phyloP scores from a whole-genome alignment of 106 monocot genomes.

The Acorus calamus region DNA sequence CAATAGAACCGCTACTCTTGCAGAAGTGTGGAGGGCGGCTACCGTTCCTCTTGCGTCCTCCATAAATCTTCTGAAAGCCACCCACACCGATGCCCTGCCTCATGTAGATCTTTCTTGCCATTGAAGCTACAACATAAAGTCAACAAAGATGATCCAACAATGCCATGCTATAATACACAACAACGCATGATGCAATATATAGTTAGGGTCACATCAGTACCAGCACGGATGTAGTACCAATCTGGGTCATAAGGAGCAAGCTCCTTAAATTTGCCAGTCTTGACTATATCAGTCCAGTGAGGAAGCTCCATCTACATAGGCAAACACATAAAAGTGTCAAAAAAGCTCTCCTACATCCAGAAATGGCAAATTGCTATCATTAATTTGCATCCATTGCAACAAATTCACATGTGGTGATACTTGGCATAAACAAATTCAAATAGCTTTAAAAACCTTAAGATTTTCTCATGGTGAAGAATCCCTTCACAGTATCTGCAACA shows the following conservation, averaged over 20 bases:
- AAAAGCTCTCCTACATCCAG: too few relatives aligned
- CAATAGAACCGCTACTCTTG: constrained; percentile 67
- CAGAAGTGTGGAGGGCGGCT: constrained; percentile 63
- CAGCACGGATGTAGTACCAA: constrained; percentile 26
- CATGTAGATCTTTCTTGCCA: constrained; percentile 38
- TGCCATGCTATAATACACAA: too few relatives aligned
- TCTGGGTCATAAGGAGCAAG: constrained; percentile 32
- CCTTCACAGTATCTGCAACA: too few relatives aligned
- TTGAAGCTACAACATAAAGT: constrained; percentile 16
- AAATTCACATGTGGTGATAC: too few relatives aligned
- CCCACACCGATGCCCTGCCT: constrained; percentile 37
- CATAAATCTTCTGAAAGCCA: constrained; percentile 38
- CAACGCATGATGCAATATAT: too few relatives aligned
- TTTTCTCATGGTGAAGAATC: too few relatives aligned
- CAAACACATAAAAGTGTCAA: too few relatives aligned
- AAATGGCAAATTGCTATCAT: too few relatives aligned
- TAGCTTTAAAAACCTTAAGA: too few relatives aligned
- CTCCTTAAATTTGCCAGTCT: constrained; percentile 22
- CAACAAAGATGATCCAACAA: too few relatives aligned
- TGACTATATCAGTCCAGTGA: constrained; percentile 21
- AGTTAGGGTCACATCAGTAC: not conserved
- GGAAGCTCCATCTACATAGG: constrained; percentile 18
- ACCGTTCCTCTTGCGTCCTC: constrained; percentile 39
- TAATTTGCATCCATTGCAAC: too few relatives aligned
- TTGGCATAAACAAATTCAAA: too few relatives aligned